A percentile compares a stretch with the other conserved stretches of the same genome.
Evolutionary conservation across 345 rosid species (phyloP).

Genomic region (Draba incana): DNA sequence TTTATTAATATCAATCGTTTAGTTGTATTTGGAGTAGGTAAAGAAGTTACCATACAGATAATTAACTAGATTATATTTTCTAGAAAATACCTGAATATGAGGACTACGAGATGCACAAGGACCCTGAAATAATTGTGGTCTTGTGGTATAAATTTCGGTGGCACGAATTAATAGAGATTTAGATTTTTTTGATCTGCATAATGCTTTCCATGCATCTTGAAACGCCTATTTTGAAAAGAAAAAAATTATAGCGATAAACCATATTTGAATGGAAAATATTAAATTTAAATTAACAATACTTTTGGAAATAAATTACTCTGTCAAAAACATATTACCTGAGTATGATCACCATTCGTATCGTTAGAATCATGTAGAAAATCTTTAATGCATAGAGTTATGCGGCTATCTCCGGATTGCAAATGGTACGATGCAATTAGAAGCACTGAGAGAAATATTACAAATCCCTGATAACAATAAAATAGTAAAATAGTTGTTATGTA

Average conservation of each 20-base stretch:
- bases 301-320: too few relatives aligned
- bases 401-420: conserved; percentile 19
- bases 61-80: too few relatives aligned
- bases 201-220: too few relatives aligned
- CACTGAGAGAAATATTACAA: conserved; percentile 14
- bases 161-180: conserved; percentile 3
- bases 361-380: not conserved
- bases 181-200: not conserved
- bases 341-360: too few relatives aligned
- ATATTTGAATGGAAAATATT: too few relatives aligned
- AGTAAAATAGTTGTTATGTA: not conserved
- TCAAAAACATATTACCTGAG: too few relatives aligned
- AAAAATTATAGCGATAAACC: too few relatives aligned
- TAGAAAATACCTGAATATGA: conserved; percentile 22
- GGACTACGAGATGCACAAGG: conserved; percentile 18
- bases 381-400: not conserved
- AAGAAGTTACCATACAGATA: too few relatives aligned
- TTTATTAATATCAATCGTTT: too few relatives aligned
- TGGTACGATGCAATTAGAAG: conserved; percentile 14
- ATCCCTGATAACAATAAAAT: not conserved
- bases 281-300: too few relatives aligned
- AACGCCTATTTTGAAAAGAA: too few relatives aligned
- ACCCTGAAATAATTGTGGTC: conserved; percentile 24
- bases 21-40: too few relatives aligned
- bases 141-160: conserved; percentile 3